phyloP scores from a whole-genome alignment of 139 green algal species.

The Chlamydomonas asymmetrica region DNA sequence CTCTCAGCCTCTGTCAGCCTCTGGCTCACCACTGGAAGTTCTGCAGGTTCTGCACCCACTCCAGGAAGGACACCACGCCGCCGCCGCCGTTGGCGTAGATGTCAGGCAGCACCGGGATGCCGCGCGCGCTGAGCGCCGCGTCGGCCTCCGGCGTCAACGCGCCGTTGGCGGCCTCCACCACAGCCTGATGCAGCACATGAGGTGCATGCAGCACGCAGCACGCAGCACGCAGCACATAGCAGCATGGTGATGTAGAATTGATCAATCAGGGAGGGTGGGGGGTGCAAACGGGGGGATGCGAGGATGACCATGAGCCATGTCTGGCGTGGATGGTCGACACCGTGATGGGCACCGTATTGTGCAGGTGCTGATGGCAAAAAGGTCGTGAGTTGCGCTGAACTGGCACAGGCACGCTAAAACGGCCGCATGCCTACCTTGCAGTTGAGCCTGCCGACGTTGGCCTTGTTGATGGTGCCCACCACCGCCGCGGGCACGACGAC shows the following conservation, averaged over 20 bases:
- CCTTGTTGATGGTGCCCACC: constrained; percentile 60
- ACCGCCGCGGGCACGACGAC: constrained; percentile 83
- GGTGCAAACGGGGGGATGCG: no score
- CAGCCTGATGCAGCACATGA: constrained; percentile 42
- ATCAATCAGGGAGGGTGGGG: no score
- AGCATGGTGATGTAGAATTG: no score
- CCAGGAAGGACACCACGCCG: constrained; percentile 82
- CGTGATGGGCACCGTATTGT: no score
- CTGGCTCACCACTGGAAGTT: constrained; percentile 64
- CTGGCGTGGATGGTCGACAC: no score
- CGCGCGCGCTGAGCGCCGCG: constrained; percentile 28
- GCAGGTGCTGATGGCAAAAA: neutral
- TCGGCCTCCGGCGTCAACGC: constrained; percentile 74
- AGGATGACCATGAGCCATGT: no score
- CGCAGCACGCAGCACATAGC: no score
- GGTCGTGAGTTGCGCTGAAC: neutral
- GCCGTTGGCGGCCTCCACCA: constrained; percentile 89
- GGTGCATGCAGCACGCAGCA: no score
- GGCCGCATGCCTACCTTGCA: neutral
- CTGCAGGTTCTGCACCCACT: constrained; percentile 80
- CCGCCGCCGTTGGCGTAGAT: constrained; percentile 69
- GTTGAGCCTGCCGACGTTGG: constrained; percentile 28
- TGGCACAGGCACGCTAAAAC: constrained; percentile 1
- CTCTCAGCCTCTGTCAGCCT: no score
- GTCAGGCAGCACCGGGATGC: constrained; percentile 67